Percentiles rank a stretch among this genome's conserved stretches.
Evolutionary conservation across 768 basidiomycete genomes (phyloP).

Genomic region (Crucibulum laeve): DNA sequence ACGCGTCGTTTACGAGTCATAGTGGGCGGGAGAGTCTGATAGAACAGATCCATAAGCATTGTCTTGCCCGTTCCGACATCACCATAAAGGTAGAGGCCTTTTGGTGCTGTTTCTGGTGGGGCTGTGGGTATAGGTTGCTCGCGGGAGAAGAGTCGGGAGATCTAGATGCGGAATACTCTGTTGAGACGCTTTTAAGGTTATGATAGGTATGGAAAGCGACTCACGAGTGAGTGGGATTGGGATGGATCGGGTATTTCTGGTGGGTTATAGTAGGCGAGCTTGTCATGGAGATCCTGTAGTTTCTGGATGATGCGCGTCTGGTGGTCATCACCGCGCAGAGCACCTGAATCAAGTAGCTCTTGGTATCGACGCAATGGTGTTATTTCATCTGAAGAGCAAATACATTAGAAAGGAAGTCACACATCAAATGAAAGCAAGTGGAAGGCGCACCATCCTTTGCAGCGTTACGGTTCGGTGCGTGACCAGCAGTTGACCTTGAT

Average conservation of each 20-base stretch:
- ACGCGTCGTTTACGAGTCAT: slow-evolving; percentile 78
- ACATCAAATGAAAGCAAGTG: slow-evolving; percentile 1
- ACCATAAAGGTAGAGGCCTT: slow-evolving; percentile 92
- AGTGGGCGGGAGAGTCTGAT: slow-evolving; percentile 68
- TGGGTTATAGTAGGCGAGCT: slow-evolving; percentile 66
- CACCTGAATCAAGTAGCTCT: slow-evolving; percentile 37
- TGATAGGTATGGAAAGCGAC: slow-evolving; percentile 14
- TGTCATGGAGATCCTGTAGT: slow-evolving; percentile 75
- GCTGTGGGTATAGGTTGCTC: slow-evolving; percentile 28
- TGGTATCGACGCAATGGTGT: slow-evolving; percentile 43
- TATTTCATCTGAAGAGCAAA: slow-evolving; percentile 20
- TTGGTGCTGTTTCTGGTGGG: slow-evolving; percentile 58
- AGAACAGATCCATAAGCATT: slow-evolving; percentile 99
- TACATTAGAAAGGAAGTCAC: slow-evolving; percentile 2
- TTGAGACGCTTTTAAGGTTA: slow-evolving; percentile 10
- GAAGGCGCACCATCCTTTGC: slow-evolving; percentile 13
- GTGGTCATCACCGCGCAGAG: slow-evolving; percentile 72
- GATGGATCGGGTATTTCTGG: slow-evolving; percentile 49
- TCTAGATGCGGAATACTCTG: slow-evolving; percentile 21
- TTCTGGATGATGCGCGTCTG: slow-evolving; percentile 82
- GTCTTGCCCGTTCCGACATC: slow-evolving; percentile 97
- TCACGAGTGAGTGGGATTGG: slow-evolving; percentile 33
- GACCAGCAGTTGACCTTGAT: slow-evolving; percentile 8
- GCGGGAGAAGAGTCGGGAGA: slow-evolving; percentile 43
- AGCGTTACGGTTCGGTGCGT: slow-evolving; percentile 12